Conservation (phyloP, 2,329 filamentous ascomycete species). For the Penicillium fuscoglaucum region DNA sequence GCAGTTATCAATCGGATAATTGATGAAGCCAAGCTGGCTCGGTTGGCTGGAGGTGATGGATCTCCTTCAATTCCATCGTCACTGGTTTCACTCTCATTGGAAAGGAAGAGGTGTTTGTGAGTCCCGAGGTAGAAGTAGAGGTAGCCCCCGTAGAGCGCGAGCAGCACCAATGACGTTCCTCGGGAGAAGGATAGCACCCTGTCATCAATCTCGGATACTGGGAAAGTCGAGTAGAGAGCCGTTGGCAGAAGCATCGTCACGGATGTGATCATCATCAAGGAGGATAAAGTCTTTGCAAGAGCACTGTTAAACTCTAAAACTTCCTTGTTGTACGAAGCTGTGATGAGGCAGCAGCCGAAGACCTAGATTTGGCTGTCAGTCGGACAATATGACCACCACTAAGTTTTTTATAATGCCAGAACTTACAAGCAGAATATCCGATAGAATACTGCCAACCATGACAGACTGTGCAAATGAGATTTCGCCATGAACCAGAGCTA, state of each 20-base stretch:
- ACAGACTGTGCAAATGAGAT: conserved; percentile 87
- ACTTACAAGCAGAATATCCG: conserved; percentile 72
- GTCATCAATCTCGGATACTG: conserved; percentile 35
- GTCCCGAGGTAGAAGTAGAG: conserved; percentile 71
- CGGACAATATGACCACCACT: not conserved
- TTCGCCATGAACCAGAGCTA: conserved; percentile 74
- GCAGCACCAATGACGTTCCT: conserved; percentile 68
- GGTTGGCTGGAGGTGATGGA: not conserved
- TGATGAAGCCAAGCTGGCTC: not conserved
- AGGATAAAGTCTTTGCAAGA: conserved; percentile 47
- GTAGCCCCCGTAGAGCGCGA: conserved; percentile 68
- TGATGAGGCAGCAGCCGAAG: conserved; percentile 70
- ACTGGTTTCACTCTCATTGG: conserved; percentile 19
- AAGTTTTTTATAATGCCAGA: too few species aligned
- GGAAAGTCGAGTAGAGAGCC: conserved; percentile 63
- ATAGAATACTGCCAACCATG: conserved; percentile 87
- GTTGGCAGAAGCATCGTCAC: conserved; percentile 72
- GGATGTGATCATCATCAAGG: conserved; percentile 67
- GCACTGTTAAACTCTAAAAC: conserved; percentile 56
- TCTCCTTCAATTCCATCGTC: not conserved
- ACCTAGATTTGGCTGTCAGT: conserved; percentile 33
- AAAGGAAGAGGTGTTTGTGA: conserved; percentile 66
- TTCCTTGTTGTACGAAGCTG: conserved; percentile 65
- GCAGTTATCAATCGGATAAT: conserved; percentile 10
- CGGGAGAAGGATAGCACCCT: conserved; percentile 68